Evolutionary conservation across 805 yeast species (phyloP), one percentile per base, ranked within the genome.

Genomic region (Saturnispora sekii): DNA sequence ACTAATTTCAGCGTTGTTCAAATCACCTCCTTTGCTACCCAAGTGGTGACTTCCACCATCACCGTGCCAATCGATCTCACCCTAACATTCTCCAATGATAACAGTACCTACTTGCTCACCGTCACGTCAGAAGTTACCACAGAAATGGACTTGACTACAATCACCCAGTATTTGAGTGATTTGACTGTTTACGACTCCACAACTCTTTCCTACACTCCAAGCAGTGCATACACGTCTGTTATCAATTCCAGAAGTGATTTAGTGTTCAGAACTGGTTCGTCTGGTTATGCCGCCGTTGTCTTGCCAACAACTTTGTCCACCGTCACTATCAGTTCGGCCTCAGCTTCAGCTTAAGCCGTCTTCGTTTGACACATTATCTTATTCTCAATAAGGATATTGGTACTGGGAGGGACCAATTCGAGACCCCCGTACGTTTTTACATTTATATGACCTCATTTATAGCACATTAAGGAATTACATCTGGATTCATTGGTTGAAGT

Each of bases 31-130:
- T 14, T 16, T 16, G 38, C 4, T 10, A 29, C 39, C 31, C 12
- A 31, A 6, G 31, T 35, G 32, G 35, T 52, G 2, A 43, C 57
- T 12, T 49, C 52, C 15, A 54, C 62, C n/a, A 58, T 53, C 21
- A 58, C 66, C 5, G 63, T 59, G 30, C 63, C 67, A 38, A 48
- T 62, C 30, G 55, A 59, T 32, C 60, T 61, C 9, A 58, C 64
- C 2, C 48, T 64, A 39, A 56, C 67, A 11, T 44, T 62, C 43
- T 57, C 65, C 14, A 49, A 54, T 11, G 66, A 66, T 26, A 54
- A 61, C 8, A 49, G 57, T 8, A 33, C 56, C 26, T 51, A 62
- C 10, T 56, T 54, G 21, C 35, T 57, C 17, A 57, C 65, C 34
- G 58, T 66, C 11, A 49, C 64, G 18, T 55, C 66, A 1, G 51